A percentile compares a stretch with the other conserved stretches of the same genome.
phyloP scores from a whole-genome alignment of 1,284 basidiomycete species.

The Agroathelia rolfsii region DNA sequence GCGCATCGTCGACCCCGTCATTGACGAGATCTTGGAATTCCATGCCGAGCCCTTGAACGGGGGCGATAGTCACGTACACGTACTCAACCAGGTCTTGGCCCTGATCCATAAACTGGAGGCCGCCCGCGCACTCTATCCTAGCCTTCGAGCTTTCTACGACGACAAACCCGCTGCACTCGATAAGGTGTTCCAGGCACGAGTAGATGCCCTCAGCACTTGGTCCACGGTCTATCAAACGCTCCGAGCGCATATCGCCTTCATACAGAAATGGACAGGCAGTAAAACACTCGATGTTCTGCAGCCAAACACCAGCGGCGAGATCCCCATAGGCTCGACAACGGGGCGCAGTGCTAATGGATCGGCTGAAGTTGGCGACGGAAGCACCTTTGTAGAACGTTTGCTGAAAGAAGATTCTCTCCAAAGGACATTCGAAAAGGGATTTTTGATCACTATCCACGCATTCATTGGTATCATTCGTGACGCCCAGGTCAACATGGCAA shows the following conservation, averaged over 20 bases:
- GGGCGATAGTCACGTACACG: conserved; percentile 34
- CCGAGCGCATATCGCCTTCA: conserved; percentile 65
- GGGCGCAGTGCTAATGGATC: conserved; percentile 20
- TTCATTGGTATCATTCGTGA: conserved; percentile 84
- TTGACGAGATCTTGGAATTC: conserved; percentile 79
- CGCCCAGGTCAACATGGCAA: conserved; percentile 75
- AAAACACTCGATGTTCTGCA: conserved; percentile 83
- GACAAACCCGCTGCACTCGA: conserved; percentile 71
- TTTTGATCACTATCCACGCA: conserved; percentile 78
- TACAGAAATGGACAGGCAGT: conserved; percentile 88
- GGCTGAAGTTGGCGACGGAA: conserved; percentile 42
- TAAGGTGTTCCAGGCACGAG: conserved; percentile 61
- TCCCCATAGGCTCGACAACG: conserved; percentile 30
- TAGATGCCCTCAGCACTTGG: conserved; percentile 87
- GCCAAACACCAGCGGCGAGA: conserved; percentile 56
- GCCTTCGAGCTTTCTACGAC: conserved; percentile 65
- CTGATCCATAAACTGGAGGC: conserved; percentile 76
- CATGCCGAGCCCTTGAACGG: conserved; percentile 40
- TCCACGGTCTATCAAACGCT: conserved; percentile 73
- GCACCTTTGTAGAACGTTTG: conserved; percentile 87
- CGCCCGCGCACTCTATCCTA: conserved; percentile 83
- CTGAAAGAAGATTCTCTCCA: conserved; percentile 95
- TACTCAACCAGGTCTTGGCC: conserved; percentile 63
- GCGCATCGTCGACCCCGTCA: conserved; percentile 71
- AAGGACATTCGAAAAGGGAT: conserved; percentile 89